Evolutionary conservation across 2,329 filamentous ascomycete species (phyloP).

Genomic region (Penicillium sp.): DNA sequence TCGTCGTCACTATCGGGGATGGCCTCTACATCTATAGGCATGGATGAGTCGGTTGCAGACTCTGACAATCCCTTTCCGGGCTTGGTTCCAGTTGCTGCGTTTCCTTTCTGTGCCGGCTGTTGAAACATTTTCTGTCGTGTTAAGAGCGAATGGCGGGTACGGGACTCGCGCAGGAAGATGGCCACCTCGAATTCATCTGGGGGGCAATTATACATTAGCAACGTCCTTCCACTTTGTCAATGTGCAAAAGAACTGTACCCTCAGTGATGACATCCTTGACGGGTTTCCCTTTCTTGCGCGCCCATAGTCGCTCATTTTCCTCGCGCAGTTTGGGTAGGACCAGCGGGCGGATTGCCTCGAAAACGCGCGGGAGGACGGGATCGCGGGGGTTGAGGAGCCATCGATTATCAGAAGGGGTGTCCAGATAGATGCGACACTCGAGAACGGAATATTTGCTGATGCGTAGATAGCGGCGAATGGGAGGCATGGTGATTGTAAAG

Average conservation of each 20-base stretch:
- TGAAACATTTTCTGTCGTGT: slow-evolving; percentile 77
- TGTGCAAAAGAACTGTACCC: slow-evolving; percentile 52
- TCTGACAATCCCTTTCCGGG: slow-evolving; percentile 25
- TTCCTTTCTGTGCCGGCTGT: slow-evolving; percentile 37
- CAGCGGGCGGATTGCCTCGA: slow-evolving; percentile 75
- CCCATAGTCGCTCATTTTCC: slow-evolving; percentile 59
- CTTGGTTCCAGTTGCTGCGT: background rate
- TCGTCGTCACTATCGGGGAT: slow-evolving; percentile 61
- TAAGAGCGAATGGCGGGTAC: slow-evolving; percentile 77
- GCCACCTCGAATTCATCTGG: slow-evolving; percentile 92
- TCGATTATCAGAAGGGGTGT: slow-evolving; percentile 75
- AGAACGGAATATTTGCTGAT: slow-evolving; percentile 91
- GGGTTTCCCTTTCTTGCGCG: slow-evolving; percentile 69
- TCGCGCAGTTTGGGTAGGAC: slow-evolving; percentile 89
- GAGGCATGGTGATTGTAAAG: slow-evolving; percentile 60
- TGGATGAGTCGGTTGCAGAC: background rate
- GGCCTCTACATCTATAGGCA: slow-evolving; percentile 36
- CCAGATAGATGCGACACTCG: slow-evolving; percentile 94
- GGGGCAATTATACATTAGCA: background rate
- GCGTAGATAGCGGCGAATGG: slow-evolving; percentile 79
- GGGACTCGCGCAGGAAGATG: slow-evolving; percentile 84
- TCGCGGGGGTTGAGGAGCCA: slow-evolving; percentile 77
- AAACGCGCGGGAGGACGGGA: slow-evolving; percentile 72
- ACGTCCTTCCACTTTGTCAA: slow-evolving; percentile 61
- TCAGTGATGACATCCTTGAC: slow-evolving; percentile 83